A percentile compares a stretch with the other conserved stretches of the same genome.
phyloP scores from a whole-genome alignment of 225 moss, liverwort and hornwort genomes.

The Marchantia polymorpha region DNA sequence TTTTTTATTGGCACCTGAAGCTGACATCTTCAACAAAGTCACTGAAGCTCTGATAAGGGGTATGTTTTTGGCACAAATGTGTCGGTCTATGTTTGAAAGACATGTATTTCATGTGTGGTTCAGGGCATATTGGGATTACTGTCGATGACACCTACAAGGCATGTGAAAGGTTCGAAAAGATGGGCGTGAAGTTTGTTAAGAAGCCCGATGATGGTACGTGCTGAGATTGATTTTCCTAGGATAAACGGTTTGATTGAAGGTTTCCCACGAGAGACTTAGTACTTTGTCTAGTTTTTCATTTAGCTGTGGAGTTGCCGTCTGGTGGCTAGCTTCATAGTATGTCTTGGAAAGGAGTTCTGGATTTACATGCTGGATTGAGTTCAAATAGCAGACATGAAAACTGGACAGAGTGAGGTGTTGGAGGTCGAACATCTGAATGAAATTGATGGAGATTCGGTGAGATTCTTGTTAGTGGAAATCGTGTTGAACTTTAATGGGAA shows the following conservation, averaged over 20 bases:
- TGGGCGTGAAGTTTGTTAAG: conserved; percentile 83
- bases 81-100: background rate
- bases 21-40: background rate
- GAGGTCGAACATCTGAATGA: background rate
- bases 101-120: background rate
- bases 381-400: too few relatives aligned
- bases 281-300: too few relatives aligned
- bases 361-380: background rate
- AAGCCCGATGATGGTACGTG: conserved; percentile 69
- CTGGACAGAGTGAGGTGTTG: background rate
- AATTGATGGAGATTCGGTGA: background rate
- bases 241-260: too few relatives aligned
- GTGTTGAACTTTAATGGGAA: background rate
- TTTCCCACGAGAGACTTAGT: too few relatives aligned
- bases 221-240: background rate
- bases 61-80: background rate
- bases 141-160: conserved; percentile 84
- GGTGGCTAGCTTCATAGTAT: background rate
- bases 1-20: background rate
- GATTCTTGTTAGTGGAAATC: background rate
- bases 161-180: conserved; percentile 71
- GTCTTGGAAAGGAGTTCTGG: background rate
- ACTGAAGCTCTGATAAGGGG: background rate
- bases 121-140: conserved; percentile 82
- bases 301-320: too few relatives aligned